Conservation (phyloP, 176 grass and related monocot species). For the Hsuehochloa calcarea region DNA sequence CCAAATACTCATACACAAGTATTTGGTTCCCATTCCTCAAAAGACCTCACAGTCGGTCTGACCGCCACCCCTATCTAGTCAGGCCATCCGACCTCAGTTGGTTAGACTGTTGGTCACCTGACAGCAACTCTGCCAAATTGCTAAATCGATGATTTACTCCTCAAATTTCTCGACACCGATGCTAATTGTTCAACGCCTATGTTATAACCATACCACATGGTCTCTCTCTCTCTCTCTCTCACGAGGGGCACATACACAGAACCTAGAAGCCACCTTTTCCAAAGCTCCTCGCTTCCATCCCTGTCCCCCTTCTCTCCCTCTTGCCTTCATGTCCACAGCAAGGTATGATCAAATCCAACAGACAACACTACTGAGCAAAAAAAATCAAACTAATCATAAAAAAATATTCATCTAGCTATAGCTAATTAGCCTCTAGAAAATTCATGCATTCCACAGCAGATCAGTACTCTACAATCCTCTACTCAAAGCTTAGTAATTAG, state of each 20-base stretch:
- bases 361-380: slow-evolving; percentile 7
- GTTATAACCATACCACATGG: too few species aligned
- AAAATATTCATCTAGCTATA: not conserved
- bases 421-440: slow-evolving; percentile 4
- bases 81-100: too few species aligned
- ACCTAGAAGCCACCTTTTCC: slow-evolving; percentile 49
- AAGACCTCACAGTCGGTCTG: too few species aligned
- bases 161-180: too few species aligned
- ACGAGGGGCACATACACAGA: slow-evolving; percentile 31
- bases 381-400: not conserved
- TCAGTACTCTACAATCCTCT: not conserved
- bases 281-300: slow-evolving; percentile 32
- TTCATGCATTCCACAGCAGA: slow-evolving; percentile 7
- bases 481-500: slow-evolving; percentile 12
- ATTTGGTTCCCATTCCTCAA: too few species aligned
- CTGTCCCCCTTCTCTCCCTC: slow-evolving; percentile 28
- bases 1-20: too few species aligned
- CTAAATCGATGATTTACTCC: too few species aligned
- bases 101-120: too few species aligned
- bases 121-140: too few species aligned
- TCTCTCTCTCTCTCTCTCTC: not conserved
- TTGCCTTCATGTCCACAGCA: slow-evolving; percentile 74
- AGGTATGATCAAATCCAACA: slow-evolving; percentile 53
- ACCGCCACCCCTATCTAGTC: too few species aligned
- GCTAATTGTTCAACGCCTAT: too few species aligned